Conservation (phyloP, 305 asterid species). For the Plantago coronopus region DNA sequence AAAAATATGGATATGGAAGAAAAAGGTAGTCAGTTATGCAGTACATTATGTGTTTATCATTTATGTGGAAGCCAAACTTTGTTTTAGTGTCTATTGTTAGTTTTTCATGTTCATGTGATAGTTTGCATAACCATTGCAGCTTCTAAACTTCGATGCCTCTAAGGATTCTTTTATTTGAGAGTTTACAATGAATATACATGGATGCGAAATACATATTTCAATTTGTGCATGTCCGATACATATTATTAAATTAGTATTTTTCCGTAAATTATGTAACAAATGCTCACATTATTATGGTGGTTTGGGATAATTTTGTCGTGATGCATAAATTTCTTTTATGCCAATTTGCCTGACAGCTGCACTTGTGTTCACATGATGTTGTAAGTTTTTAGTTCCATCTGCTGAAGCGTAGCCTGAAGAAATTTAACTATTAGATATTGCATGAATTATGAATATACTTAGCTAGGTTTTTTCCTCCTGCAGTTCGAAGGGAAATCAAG, state of each 20-base stretch:
- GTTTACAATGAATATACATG: too few species aligned
- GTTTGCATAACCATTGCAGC: too few species aligned
- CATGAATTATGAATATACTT: constrained; percentile 10
- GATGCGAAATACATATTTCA: too few species aligned
- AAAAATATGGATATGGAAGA: constrained; percentile 95
- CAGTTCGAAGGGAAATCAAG: constrained; percentile 62
- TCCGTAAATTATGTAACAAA: too few species aligned
- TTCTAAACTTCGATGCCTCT: too few species aligned
- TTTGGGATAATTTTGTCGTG: too few species aligned
- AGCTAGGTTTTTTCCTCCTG: constrained; percentile 25
- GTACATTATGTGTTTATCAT: neutral
- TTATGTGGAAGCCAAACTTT: neutral
- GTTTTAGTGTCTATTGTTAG: neutral
- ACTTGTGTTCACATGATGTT: constrained; percentile 8
- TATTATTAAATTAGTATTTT: too few species aligned
- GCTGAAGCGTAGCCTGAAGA: constrained; percentile 2
- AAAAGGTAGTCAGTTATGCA: constrained; percentile 52
- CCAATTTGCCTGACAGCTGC: too few species aligned
- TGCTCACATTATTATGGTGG: too few species aligned
- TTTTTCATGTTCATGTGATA: neutral
- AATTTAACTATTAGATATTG: constrained; percentile 5
- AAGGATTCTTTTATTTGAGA: too few species aligned
- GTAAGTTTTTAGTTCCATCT: constrained; percentile 2
- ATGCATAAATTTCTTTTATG: too few species aligned
- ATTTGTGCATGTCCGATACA: too few species aligned